Evolutionary conservation across 345 rosid genomes (phyloP).

Genomic region (Ailanthus altissimus): DNA sequence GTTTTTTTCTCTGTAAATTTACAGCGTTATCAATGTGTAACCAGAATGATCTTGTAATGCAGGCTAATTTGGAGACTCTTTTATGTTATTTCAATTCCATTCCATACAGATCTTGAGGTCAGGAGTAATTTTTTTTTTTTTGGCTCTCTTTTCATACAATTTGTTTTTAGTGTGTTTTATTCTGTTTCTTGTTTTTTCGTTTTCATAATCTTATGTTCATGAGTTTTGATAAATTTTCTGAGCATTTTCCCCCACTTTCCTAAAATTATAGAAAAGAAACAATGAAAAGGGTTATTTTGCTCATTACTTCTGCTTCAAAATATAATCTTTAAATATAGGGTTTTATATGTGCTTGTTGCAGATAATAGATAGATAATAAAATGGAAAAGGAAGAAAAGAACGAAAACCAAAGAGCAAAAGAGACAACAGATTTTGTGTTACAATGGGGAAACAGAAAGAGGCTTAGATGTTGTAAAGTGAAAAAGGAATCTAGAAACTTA

Average conservation of each 20-base stretch:
- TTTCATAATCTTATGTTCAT: slow-evolving; percentile 17
- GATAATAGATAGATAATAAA: slow-evolving; percentile 8
- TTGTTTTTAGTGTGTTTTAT: background rate
- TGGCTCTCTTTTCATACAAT: background rate
- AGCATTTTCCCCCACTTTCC: background rate
- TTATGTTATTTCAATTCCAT: slow-evolving; percentile 7
- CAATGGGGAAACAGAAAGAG: slow-evolving; percentile 94
- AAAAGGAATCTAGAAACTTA: slow-evolving; percentile 51
- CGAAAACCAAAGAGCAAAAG: slow-evolving; percentile 45
- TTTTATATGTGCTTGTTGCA: slow-evolving; percentile 19
- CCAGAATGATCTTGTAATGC: slow-evolving; percentile 13
- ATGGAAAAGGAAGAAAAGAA: slow-evolving; percentile 75
- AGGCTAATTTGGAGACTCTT: slow-evolving; percentile 26
- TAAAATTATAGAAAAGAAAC: background rate
- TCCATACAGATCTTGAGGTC: slow-evolving; percentile 46
- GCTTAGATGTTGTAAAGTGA: slow-evolving; percentile 78
- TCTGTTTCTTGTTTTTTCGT: background rate
- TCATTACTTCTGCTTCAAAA: slow-evolving; percentile 9
- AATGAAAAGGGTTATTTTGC: background rate
- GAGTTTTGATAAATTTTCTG: background rate
- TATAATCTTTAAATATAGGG: slow-evolving; percentile 5
- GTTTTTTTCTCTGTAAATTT: slow-evolving; percentile 12
- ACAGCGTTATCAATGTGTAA: slow-evolving; percentile 9
- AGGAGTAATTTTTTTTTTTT: slow-evolving; percentile 29
- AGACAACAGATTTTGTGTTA: slow-evolving; percentile 72